These are phyloP conservation scores for Filobasidium wieringae DNA, from an alignment of 768 basidiomycete genomes.

Conservation along the genomic window DNA sequence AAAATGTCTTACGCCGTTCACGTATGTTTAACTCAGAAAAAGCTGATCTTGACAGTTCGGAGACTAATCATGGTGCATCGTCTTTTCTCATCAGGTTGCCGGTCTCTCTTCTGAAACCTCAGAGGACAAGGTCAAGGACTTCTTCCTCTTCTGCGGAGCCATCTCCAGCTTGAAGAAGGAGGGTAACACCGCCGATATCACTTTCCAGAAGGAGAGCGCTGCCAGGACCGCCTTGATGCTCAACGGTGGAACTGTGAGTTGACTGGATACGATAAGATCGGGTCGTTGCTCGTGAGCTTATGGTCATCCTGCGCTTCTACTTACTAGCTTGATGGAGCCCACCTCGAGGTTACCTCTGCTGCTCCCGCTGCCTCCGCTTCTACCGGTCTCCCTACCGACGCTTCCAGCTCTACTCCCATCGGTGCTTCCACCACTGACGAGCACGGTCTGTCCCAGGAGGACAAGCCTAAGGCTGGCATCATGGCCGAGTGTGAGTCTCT, in stretches of 20 bases:
- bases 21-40: background rate
- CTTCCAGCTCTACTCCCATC: slow-evolving; percentile 31
- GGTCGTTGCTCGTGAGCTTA: background rate
- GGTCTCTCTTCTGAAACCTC: slow-evolving; percentile 57
- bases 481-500: slow-evolving; percentile 15
- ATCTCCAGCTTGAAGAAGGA: slow-evolving; percentile 40
- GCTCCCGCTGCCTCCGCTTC: slow-evolving; percentile 17
- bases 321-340: slow-evolving; percentile 52
- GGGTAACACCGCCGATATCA: slow-evolving; percentile 52
- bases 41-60: background rate
- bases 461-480: slow-evolving; percentile 55
- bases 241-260: slow-evolving; percentile 37
- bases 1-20: background rate
- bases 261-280: background rate
- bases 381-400: slow-evolving; percentile 29
- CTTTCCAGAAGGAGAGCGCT: slow-evolving; percentile 67
- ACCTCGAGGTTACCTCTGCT: slow-evolving; percentile 48
- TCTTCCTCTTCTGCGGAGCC: slow-evolving; percentile 68
- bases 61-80: no score
- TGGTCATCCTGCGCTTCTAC: background rate
- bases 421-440: slow-evolving; percentile 21
- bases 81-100: slow-evolving; percentile 48
- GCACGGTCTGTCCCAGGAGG: slow-evolving; percentile 56
- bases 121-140: slow-evolving; percentile 55
- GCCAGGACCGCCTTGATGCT: slow-evolving; percentile 80